Evolutionary conservation across 2,329 filamentous ascomycete genomes (phyloP).

Genomic region (Claviceps lovelessii): DNA sequence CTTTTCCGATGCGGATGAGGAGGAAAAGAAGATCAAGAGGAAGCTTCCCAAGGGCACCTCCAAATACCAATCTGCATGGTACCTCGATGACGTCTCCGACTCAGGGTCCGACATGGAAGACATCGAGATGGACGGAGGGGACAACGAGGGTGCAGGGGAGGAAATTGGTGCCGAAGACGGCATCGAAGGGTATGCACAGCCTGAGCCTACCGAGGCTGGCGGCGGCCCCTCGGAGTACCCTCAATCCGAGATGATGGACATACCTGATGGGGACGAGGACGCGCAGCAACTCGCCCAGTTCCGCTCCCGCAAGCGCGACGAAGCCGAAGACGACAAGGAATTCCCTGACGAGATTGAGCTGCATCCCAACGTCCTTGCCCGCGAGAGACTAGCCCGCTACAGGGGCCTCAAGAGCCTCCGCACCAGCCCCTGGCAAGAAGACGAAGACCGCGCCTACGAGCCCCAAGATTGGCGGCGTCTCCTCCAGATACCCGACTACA

Average conservation of each 20-base stretch:
- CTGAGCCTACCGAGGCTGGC: constrained; percentile 59
- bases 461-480: constrained; percentile 82
- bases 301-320: constrained; percentile 60
- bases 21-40: constrained; percentile 42
- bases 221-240: constrained; percentile 77
- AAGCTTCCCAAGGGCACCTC: constrained; percentile 82
- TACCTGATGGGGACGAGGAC: constrained; percentile 68
- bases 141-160: constrained; percentile 42
- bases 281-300: constrained; percentile 69
- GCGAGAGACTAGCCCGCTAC: constrained; percentile 75
- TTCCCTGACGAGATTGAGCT: constrained; percentile 97
- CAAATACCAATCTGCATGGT: constrained; percentile 90
- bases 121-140: constrained; percentile 34
- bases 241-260: constrained; percentile 82
- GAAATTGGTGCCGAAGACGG: constrained; percentile 68
- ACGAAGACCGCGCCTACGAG: constrained; percentile 74
- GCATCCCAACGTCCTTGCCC: constrained; percentile 69
- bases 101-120: constrained; percentile 77
- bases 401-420: constrained; percentile 83
- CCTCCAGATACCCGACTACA: constrained; percentile 80
- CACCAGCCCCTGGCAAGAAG: constrained; percentile 75
- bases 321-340: constrained; percentile 79
- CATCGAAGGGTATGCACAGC: constrained; percentile 51
- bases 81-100: constrained; percentile 63
- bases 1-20: constrained; percentile 73